Conservation (phyloP, 163 green algal genomes). For the Chlorella variabilis region DNA sequence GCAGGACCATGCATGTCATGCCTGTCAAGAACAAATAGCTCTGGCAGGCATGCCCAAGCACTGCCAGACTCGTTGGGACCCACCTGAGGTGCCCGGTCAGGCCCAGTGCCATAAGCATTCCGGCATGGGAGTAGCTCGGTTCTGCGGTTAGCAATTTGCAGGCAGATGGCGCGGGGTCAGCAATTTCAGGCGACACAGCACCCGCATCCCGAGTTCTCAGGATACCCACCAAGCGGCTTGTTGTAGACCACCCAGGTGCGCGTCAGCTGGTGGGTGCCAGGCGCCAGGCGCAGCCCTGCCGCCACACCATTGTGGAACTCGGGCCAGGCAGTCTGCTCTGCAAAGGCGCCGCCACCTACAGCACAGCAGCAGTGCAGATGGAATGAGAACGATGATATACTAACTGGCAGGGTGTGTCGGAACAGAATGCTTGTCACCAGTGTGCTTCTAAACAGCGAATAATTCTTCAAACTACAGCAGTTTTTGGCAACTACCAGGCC, state of each 20-base stretch:
- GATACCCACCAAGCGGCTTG: slow-evolving; percentile 50
- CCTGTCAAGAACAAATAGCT: no score
- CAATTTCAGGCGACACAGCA: no score
- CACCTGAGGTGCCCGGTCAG: slow-evolving; percentile 68
- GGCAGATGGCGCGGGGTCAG: background rate
- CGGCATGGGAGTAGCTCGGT: slow-evolving; percentile 82
- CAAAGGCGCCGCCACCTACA: slow-evolving; percentile 63
- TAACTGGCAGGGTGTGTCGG: no score
- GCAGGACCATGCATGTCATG: background rate
- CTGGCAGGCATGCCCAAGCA: no score
- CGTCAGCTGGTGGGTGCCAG: slow-evolving; percentile 58
- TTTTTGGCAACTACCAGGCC: no score
- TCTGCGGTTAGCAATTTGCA: slow-evolving; percentile 30
- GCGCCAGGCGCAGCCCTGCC: slow-evolving; percentile 51
- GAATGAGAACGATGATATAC: no score
- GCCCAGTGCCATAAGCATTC: slow-evolving; percentile 92
- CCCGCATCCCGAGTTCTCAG: no score
- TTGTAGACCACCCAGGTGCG: slow-evolving; percentile 89
- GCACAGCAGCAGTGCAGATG: background rate
- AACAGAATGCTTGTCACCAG: no score
- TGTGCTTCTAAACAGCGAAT: no score
- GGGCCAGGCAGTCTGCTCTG: slow-evolving; percentile 90
- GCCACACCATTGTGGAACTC: slow-evolving; percentile 98
- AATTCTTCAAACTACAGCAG: no score
- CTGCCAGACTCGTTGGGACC: no score